Evolutionary conservation across 164 flowering plant species (phyloP), one percentile per base, ranked within the genome.

Genomic region (Akebia trifoliata): DNA sequence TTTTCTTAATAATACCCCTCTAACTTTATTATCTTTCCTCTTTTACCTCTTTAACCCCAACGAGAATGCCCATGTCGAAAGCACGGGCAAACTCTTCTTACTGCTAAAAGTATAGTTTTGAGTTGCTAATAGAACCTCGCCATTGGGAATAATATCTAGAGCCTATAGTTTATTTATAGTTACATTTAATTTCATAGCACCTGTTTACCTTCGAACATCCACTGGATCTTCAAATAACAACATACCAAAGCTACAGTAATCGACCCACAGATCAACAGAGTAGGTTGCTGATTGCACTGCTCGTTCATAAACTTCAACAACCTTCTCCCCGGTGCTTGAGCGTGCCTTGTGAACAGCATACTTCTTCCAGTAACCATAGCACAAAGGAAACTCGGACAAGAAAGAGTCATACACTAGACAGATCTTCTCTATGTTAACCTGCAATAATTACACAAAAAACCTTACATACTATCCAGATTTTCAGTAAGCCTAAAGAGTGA

Each of bases 361-460:
- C 72, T 77, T 90, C 76, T 77, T 83, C 98, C 97, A 90, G 61
- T 87, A 87, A 62, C 86, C 95, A 72, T 90, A 77, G 75, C 98
- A 93, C 67, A 90, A 65, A 35, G 97, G 98, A 66, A 78, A 90
- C 65, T 72, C 72, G 1, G 78, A 71, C 78, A 93, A 76, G 80
- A 93, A 87, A 31, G 83, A 59, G 61, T 85, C 92, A 57, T 86
- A 92, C 24, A 80, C 81, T 36, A 73, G 40, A 60, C 68, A 71
- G 21, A 92, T 74, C 55, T 75, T 82, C 64, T 68, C 73, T 50
- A 76, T 56, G 63, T 85, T 81, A 70, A 78, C 87, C 98, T 92
- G 85, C 78, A 74, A 21, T 21, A 65, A 31, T 64, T 34, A 34
- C 24, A 63, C 8, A 60, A 57, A 57, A 50, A 38, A 10, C 34